Conservation (phyloP, 352 stramenopile species). For the Paralagenidium karlingii region DNA sequence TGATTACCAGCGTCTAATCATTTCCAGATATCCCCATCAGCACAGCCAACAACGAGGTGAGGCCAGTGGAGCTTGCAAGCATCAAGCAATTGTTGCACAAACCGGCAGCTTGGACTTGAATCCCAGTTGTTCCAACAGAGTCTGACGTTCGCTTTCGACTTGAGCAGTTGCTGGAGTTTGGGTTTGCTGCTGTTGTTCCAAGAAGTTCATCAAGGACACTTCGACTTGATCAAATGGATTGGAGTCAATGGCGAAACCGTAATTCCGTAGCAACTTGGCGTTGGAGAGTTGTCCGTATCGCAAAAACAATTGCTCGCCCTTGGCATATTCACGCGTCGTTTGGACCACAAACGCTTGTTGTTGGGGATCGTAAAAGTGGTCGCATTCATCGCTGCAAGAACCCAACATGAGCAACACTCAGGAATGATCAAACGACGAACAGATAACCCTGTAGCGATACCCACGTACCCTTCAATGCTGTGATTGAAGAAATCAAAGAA, state of each 20-base stretch:
- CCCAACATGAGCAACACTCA: background rate
- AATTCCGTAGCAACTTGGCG: slow-evolving; percentile 62
- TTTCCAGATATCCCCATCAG: no score
- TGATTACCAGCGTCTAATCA: no score
- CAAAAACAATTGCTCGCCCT: slow-evolving; percentile 68
- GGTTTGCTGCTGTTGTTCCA: slow-evolving; percentile 21
- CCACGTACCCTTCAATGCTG: slow-evolving; percentile 26
- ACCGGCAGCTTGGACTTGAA: background rate
- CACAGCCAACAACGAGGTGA: no score
- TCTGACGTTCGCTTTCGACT: slow-evolving; percentile 24
- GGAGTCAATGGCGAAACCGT: slow-evolving; percentile 37
- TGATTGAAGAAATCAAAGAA: slow-evolving; percentile 86
- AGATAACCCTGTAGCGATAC: background rate
- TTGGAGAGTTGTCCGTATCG: slow-evolving; percentile 66
- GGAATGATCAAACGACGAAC: background rate
- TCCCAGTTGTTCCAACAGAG: slow-evolving; percentile 15
- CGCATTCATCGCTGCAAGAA: slow-evolving; percentile 35
- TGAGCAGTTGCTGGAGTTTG: slow-evolving; percentile 15
- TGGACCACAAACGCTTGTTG: slow-evolving; percentile 50
- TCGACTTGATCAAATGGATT: slow-evolving; percentile 33
- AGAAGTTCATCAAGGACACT: slow-evolving; percentile 15
- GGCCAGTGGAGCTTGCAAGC: slow-evolving; percentile 7
- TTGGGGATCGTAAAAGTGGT: slow-evolving; percentile 40
- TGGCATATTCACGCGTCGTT: slow-evolving; percentile 34
- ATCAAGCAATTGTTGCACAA: background rate